These are phyloP conservation scores for Poa annua DNA, from an alignment of 176 grass and related monocot species.

Conservation along the genomic window DNA sequence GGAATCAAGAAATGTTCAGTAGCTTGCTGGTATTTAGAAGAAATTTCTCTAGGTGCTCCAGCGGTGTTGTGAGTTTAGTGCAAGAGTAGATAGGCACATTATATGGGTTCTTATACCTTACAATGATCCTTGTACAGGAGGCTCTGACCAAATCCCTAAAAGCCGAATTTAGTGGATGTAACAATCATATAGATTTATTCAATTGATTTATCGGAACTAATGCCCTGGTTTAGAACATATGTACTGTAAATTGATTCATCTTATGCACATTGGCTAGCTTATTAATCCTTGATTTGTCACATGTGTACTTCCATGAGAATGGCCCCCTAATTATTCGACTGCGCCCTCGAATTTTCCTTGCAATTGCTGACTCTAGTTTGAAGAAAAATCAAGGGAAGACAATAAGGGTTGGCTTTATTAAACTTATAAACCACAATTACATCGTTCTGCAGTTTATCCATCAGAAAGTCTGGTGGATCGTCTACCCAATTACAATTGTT, in stretches of 20 bases:
- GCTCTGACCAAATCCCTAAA: conserved; percentile 6
- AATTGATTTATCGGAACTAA: conserved; percentile 21
- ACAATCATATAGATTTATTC: conserved; percentile 1
- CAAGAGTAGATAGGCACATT: conserved; percentile 2
- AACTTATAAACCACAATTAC: no score
- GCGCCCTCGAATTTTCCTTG: no score
- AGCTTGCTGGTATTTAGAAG: conserved; percentile 11
- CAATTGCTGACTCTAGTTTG: no score
- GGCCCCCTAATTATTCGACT: no score
- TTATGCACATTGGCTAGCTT: not conserved
- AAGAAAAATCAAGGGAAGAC: no score
- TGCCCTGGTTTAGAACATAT: not conserved
- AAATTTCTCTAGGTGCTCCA: not conserved
- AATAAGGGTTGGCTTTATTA: no score
- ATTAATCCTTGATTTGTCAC: no score
- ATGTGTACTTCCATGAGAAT: no score
- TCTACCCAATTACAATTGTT: no score
- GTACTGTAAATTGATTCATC: conserved; percentile 28
- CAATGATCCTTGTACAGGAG: conserved; percentile 38
- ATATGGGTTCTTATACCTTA: conserved; percentile 22
- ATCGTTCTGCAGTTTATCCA: no score
- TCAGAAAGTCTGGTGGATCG: no score
- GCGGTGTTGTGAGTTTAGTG: conserved; percentile 26
- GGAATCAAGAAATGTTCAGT: conserved; percentile 42
- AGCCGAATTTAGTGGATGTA: no score